Percentiles rank a stretch among this genome's conserved stretches.
Conservation (phyloP, 169 alveolate genomes). For the Cryptosporidium ubiquitum region DNA sequence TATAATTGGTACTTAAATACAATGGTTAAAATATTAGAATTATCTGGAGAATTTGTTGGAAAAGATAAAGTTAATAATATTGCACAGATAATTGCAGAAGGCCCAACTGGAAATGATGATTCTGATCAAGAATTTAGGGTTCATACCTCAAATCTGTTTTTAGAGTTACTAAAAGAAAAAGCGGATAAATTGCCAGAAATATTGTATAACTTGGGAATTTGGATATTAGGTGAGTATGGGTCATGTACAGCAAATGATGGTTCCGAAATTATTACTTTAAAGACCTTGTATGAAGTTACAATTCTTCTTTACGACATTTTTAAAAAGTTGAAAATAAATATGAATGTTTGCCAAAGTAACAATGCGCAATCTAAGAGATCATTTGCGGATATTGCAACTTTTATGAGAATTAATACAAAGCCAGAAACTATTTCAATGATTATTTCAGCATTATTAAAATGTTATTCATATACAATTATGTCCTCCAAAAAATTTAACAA, state of each 20-base stretch:
- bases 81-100: constrained; percentile 85
- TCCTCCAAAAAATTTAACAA: background rate
- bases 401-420: background rate
- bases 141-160: constrained; percentile 32
- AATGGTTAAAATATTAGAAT: constrained; percentile 87
- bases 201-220: constrained; percentile 46
- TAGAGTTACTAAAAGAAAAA: background rate
- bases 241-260: background rate
- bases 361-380: background rate
- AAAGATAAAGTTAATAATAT: constrained; percentile 84
- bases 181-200: constrained; percentile 43
- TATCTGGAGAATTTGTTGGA: constrained; percentile 88
- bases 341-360: background rate
- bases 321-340: background rate
- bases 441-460: constrained; percentile 24
- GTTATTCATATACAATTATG: constrained; percentile 20
- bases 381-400: background rate
- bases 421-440: constrained; percentile 56
- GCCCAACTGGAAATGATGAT: constrained; percentile 73
- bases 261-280: background rate
- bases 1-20: constrained; percentile 88
- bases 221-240: constrained; percentile 73
- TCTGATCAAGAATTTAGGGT: constrained; percentile 45
- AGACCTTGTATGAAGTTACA: background rate
- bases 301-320: constrained; percentile 11